A percentile compares a stretch with the other conserved stretches of the same genome.
Conservation (phyloP, 2,329 filamentous ascomycete species). For the Cytospora piceae region DNA sequence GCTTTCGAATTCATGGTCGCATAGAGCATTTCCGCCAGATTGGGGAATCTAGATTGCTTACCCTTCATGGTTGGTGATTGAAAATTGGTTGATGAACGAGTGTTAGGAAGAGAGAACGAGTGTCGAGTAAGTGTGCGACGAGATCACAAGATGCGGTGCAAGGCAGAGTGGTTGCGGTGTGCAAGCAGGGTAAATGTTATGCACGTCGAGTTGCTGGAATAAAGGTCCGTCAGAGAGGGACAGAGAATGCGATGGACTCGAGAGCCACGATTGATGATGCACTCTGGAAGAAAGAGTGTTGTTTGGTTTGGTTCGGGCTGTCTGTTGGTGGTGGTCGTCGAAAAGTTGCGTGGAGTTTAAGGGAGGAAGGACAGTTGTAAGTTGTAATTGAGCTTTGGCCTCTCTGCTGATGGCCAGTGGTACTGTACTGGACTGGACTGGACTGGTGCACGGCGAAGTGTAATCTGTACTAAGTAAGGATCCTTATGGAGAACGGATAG, state of each 20-base stretch:
- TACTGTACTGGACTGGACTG: no score
- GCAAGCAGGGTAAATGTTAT: no score
- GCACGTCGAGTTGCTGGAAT: slow-evolving; percentile 6
- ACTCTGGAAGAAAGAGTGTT: neutral
- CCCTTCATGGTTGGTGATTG: slow-evolving; percentile 29
- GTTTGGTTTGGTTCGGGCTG: neutral
- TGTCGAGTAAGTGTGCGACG: slow-evolving; percentile 12
- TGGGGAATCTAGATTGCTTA: slow-evolving; percentile 11
- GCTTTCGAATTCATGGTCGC: slow-evolving; percentile 9
- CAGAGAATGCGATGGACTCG: neutral
- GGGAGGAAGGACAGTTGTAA: slow-evolving; percentile 2
- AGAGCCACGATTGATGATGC: neutral
- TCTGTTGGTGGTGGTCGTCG: neutral
- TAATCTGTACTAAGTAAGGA: neutral
- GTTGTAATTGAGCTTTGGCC: slow-evolving; percentile 1
- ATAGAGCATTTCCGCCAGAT: neutral
- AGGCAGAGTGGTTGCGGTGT: neutral
- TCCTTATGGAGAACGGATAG: neutral
- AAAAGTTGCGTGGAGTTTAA: neutral
- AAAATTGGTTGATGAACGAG: slow-evolving; percentile 20
- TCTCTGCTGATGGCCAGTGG: neutral
- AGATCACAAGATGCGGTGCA: neutral
- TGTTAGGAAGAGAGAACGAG: slow-evolving; percentile 13
- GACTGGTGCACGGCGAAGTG: no score
- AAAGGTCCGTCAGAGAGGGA: neutral